Evolutionary conservation across 2,329 filamentous ascomycete genomes (phyloP).

Genomic region (Zasmidium cellare): DNA sequence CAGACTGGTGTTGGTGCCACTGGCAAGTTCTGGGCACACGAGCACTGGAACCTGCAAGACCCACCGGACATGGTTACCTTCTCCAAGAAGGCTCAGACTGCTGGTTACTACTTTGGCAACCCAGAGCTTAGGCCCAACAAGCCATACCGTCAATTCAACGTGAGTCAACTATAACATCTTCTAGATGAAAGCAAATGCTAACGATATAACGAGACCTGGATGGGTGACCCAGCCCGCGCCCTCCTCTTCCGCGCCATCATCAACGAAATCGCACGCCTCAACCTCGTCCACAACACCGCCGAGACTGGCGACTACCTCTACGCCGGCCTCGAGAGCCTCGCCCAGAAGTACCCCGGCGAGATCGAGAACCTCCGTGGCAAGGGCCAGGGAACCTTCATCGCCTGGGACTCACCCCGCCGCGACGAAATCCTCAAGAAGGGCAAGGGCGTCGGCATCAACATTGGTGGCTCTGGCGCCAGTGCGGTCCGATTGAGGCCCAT

Average conservation of each 20-base stretch:
- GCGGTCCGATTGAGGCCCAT: conserved; percentile 84
- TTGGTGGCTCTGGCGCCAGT: conserved; percentile 74
- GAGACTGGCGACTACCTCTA: conserved; percentile 77
- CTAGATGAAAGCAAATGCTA: not conserved
- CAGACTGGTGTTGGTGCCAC: conserved; percentile 92
- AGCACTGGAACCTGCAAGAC: conserved; percentile 80
- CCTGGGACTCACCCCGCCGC: conserved; percentile 79
- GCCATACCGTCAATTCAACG: conserved; percentile 92
- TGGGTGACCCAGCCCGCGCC: conserved; percentile 85
- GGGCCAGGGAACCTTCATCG: conserved; percentile 87
- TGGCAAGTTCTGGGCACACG: conserved; percentile 94
- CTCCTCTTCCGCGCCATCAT: conserved; percentile 85
- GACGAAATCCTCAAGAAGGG: conserved; percentile 78
- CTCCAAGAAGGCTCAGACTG: conserved; percentile 91
- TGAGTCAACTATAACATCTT: conserved; percentile 10
- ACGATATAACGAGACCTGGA: conserved; percentile 57
- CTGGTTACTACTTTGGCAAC: conserved; percentile 89
- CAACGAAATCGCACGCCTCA: conserved; percentile 72
- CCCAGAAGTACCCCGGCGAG: conserved; percentile 70
- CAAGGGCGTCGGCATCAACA: conserved; percentile 80
- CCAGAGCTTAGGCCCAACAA: conserved; percentile 80
- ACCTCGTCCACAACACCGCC: conserved; percentile 79
- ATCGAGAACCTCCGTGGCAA: conserved; percentile 84
- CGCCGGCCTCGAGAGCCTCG: conserved; percentile 65
- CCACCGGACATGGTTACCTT: conserved; percentile 95